Evolutionary conservation across 2,329 filamentous ascomycete species (phyloP).

Genomic region (Coniochaeta sp.): DNA sequence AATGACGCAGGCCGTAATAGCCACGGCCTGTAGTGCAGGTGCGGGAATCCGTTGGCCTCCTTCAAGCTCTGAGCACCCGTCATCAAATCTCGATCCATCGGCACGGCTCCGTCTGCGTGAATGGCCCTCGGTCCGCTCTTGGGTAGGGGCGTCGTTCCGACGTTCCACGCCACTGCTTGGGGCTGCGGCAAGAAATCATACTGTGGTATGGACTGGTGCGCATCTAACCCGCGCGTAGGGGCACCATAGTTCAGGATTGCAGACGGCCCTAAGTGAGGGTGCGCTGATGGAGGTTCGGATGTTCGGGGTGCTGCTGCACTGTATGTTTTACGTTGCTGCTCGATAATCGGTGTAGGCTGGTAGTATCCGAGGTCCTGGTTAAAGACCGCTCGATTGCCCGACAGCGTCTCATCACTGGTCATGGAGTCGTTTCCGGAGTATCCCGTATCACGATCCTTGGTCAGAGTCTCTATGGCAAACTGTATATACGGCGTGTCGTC

Average conservation of each 20-base stretch:
- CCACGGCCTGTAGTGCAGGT: slow-evolving; percentile 62
- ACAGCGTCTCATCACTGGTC: slow-evolving; percentile 18
- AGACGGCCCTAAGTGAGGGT: neutral
- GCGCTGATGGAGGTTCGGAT: neutral
- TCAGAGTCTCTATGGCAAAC: slow-evolving; percentile 84
- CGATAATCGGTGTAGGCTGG: slow-evolving; percentile 4
- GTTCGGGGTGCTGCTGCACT: neutral
- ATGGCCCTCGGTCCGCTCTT: neutral
- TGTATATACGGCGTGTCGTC: slow-evolving; percentile 85
- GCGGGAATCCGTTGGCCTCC: slow-evolving; percentile 32
- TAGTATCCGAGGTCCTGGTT: slow-evolving; percentile 35
- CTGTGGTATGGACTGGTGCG: neutral
- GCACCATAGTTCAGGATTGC: neutral
- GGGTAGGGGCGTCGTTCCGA: neutral
- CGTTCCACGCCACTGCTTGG: neutral
- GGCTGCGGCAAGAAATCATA: neutral
- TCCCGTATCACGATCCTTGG: slow-evolving; percentile 59
- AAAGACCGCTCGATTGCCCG: slow-evolving; percentile 9
- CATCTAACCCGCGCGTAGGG: neutral
- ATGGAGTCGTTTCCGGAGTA: slow-evolving; percentile 45
- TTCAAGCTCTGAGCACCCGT: slow-evolving; percentile 26
- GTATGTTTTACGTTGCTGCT: neutral
- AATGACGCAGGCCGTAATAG: slow-evolving; percentile 64
- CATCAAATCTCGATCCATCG: slow-evolving; percentile 20
- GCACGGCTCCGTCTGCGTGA: slow-evolving; percentile 16